Base-by-base conservation (phyloP, 1,284 basidiomycete species). In the Malassezia arunalokei region DNA sequence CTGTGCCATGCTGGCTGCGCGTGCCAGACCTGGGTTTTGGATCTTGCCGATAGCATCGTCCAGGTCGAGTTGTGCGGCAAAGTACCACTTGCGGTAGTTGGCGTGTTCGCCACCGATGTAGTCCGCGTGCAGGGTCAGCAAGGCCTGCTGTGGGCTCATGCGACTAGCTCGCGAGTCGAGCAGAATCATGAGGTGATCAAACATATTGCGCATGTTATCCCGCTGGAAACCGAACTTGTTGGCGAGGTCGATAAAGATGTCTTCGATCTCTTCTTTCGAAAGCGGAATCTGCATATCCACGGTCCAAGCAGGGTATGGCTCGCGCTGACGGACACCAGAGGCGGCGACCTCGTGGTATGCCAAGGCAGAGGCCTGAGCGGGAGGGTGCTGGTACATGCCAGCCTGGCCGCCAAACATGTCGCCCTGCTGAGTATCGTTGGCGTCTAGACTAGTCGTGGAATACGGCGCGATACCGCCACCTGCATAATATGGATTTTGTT, bases 151-250 rank as follows among this genome's bases (percentile, higher is more conserved):
- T 8, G 94, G 90, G 2, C 88, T 84, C 92, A 98, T 98, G 47
- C 94, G 83, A 54, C 66, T 64, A 4, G 71, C 62, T 24, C 72
- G 62, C 43, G 70, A 72, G 76, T 99, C 92, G 63, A 99, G 82
- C 56, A 90, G 82, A 67, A 96, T 91, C 92, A 99, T 98, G 59
- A 92, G 77, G 76, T 95, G 95, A 76, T 98, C 92, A 77, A 94
- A 98, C 65, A 80, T 78, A 75, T 80, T 80, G 65, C 79, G 76
- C 67, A 77, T 79, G 55, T 57, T 59, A 74, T 92, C 89, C 56
- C 85, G 79, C 76, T 91, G 92, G 75, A 99, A 98, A 62, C 92
- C 94, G 76, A 98, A 99, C 77, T 98, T 99, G 79, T 98, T 90
- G 32, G 90, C 85, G 24, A 98, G 79, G 77, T 98, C 94, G 57